phyloP scores from a whole-genome alignment of 1,284 basidiomycete genomes.

The Cryptococcus amylolentus region DNA sequence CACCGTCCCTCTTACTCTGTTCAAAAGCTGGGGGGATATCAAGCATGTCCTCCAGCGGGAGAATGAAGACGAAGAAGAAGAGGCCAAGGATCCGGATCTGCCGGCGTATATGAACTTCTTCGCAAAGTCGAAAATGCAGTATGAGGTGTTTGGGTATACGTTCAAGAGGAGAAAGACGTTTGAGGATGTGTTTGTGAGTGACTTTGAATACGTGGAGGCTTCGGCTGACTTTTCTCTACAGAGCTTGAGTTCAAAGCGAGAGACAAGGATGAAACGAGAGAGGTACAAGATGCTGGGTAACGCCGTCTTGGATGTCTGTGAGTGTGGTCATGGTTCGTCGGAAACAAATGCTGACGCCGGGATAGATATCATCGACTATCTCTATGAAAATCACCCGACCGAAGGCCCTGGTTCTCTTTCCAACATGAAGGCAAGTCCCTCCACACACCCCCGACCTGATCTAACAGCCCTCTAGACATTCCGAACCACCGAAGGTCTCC shows the following conservation, averaged over 20 bases:
- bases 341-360: neutral
- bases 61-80: neutral
- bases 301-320: constrained; percentile 28
- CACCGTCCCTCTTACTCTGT: constrained; percentile 14
- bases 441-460: neutral
- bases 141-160: constrained; percentile 25
- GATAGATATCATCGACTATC: constrained; percentile 21
- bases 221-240: neutral
- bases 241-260: neutral
- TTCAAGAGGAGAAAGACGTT: constrained; percentile 22
- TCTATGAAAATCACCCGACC: constrained; percentile 19
- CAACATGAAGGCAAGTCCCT: constrained; percentile 21
- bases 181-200: constrained; percentile 19
- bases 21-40: constrained; percentile 21
- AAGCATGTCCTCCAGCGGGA: constrained; percentile 1
- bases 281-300: constrained; percentile 31
- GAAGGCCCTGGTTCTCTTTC: constrained; percentile 23
- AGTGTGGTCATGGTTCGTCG: neutral
- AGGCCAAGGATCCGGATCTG: neutral
- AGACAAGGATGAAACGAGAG: constrained; percentile 13
- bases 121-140: neutral
- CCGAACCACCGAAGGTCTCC: neutral
- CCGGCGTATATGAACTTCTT: constrained; percentile 12
- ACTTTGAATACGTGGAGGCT: neutral
- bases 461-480: neutral